Base-by-base conservation (phyloP, 345 rosid species). In the Heritiera littoralis region DNA sequence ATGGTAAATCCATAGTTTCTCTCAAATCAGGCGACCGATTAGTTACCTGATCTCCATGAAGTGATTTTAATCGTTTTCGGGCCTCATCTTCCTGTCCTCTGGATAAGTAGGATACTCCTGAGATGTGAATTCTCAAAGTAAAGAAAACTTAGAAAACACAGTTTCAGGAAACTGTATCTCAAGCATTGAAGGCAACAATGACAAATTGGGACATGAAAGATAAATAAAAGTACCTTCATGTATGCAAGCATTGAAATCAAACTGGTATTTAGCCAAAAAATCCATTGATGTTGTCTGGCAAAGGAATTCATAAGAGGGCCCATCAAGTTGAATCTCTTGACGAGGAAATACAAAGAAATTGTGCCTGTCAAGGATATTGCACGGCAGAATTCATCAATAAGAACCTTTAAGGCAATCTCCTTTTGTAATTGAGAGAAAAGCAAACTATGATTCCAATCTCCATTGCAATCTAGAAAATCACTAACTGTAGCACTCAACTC, bases 101-200 rank as follows among this genome's bases (percentile, higher is more conserved):
- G n/a, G n/a, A 95, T 87, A 95, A 86, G 90, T 94, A 94, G 87
- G 97, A 92, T 86, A 94, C 77, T 73, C 98, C 97, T 92, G 97
- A 74, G 85, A 92, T 90, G 85, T 78, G 79, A 91, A 87, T 85
- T 70, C 84, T 71, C 82, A 69, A 60, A 77, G 23, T 61, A 66
- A 78, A 61, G 17, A 69, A 60, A 68, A 69, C 74, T 46, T 11
- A 6, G 55, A 45, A 69, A 70, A 30, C 51, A 51, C 2, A 0
- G 52, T 18, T 40, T 40, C 5, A 0, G n/a, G 3, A 40, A 40
- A 40, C 41, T 2, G 41, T 40, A 35, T 35, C 38, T 35, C 3
- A 35, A 35, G 38, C 38, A 35, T 35, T 35, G 38, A 35, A 35
- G 38, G 38, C 38, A 35, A 35, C 38, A 35, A 35, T 3, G 41